Percentiles rank a stretch among this genome's conserved stretches.
Conservation (phyloP, 331 rosid species). For the Pyracantha coccinea region DNA sequence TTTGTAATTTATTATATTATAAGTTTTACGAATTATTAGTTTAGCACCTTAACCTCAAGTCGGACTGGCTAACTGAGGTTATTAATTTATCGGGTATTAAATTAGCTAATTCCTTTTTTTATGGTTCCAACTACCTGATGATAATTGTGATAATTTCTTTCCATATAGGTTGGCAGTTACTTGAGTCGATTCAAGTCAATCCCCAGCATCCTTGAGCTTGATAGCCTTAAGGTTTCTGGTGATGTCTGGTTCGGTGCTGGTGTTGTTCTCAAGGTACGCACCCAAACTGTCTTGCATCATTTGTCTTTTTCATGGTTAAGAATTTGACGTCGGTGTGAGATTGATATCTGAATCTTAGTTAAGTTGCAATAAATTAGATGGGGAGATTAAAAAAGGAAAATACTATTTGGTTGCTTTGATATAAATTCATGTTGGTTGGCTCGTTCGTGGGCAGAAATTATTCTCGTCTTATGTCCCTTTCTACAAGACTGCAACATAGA, state of each 20-base stretch:
- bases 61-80: too few species aligned
- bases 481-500: neutral
- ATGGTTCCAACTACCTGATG: conserved; percentile 4
- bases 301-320: too few species aligned
- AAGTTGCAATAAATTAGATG: too few species aligned
- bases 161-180: conserved; percentile 64
- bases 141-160: conserved; percentile 12
- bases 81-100: too few species aligned
- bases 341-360: neutral
- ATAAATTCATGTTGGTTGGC: neutral
- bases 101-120: neutral
- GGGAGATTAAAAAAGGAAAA: too few species aligned
- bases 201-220: conserved; percentile 85
- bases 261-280: conserved; percentile 70
- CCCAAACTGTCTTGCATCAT: neutral
- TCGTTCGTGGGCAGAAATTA: neutral
- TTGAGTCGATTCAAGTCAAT: conserved; percentile 79
- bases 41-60: too few species aligned
- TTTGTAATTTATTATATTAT: too few species aligned
- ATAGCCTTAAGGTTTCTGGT: conserved; percentile 75
- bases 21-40: too few species aligned
- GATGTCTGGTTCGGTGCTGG: conserved; percentile 90
- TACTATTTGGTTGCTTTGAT: too few species aligned
- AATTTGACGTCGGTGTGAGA: neutral
- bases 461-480: neutral